These are phyloP conservation scores for Fremontodendron californicum DNA, from an alignment of 345 rosid genomes.

Conservation along the genomic window DNA sequence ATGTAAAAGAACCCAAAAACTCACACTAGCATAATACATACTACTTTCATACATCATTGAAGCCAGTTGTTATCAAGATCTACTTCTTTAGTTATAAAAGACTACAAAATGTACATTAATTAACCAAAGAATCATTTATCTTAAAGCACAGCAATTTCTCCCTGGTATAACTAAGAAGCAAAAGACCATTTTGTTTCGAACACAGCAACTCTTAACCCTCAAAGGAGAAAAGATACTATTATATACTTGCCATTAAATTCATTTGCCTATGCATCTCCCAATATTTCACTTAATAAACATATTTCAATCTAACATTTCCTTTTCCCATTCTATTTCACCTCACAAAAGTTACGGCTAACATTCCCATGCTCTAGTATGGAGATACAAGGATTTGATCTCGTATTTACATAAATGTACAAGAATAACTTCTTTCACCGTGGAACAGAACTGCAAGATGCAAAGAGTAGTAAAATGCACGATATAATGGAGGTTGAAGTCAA, in stretches of 20 bases:
- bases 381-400: background rate
- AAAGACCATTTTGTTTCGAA: background rate
- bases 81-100: background rate
- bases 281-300: background rate
- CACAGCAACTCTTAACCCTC: background rate
- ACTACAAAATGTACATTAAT: background rate
- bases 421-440: background rate
- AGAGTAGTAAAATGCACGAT: background rate
- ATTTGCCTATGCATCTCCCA: background rate
- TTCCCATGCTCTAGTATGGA: background rate
- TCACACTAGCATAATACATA: background rate
- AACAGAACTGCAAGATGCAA: background rate
- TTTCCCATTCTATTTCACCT: background rate
- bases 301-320: background rate
- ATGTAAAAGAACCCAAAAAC: conserved; percentile 1
- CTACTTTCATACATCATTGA: background rate
- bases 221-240: background rate
- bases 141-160: background rate
- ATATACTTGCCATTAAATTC: background rate
- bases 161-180: background rate
- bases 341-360: background rate
- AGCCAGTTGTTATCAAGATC: background rate
- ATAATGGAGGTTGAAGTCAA: background rate
- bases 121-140: background rate
- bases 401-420: background rate